phyloP scores from a whole-genome alignment of 208 protist genomes.

The Trypanosomatidae sp. region DNA sequence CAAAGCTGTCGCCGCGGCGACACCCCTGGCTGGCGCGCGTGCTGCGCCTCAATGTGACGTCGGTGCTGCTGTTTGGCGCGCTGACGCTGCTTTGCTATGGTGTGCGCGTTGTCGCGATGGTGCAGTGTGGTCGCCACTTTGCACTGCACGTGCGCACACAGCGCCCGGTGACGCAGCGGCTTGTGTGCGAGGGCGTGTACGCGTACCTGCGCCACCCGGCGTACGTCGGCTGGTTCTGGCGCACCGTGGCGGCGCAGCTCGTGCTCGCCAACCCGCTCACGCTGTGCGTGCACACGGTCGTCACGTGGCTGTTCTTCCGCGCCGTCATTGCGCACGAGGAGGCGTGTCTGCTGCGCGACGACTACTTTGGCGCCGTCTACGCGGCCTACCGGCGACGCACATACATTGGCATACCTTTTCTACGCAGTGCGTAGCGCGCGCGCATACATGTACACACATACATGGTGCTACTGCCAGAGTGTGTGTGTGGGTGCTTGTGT shows the following conservation, averaged over 20 bases:
- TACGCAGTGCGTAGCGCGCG: constrained; percentile 18
- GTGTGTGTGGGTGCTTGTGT: background rate
- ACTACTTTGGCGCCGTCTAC: constrained; percentile 89
- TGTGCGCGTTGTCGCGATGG: constrained; percentile 65
- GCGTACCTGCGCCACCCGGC: constrained; percentile 81
- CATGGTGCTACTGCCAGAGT: background rate
- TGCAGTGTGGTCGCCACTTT: constrained; percentile 77
- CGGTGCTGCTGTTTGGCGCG: constrained; percentile 13
- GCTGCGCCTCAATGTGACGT: constrained; percentile 24
- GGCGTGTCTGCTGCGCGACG: constrained; percentile 21
- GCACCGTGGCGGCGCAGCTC: constrained; percentile 81
- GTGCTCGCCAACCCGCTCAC: constrained; percentile 90
- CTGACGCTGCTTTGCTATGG: constrained; percentile 40
- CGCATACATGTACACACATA: too few species aligned
- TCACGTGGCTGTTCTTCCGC: constrained; percentile 88
- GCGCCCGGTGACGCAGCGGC: constrained; percentile 48
- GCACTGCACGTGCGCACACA: constrained; percentile 65
- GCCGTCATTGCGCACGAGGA: constrained; percentile 89
- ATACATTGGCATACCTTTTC: constrained; percentile 84
- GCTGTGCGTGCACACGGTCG: constrained; percentile 41
- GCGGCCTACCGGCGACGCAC: constrained; percentile 49
- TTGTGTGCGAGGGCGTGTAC: constrained; percentile 90
- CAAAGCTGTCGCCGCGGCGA: background rate
- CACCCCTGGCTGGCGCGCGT: constrained; percentile 4
- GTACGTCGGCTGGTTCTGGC: constrained; percentile 96